A percentile compares a stretch with the other conserved stretches of the same genome.
Conservation (phyloP, 164 flowering plant genomes). For the Macadamia tetraphylla region DNA sequence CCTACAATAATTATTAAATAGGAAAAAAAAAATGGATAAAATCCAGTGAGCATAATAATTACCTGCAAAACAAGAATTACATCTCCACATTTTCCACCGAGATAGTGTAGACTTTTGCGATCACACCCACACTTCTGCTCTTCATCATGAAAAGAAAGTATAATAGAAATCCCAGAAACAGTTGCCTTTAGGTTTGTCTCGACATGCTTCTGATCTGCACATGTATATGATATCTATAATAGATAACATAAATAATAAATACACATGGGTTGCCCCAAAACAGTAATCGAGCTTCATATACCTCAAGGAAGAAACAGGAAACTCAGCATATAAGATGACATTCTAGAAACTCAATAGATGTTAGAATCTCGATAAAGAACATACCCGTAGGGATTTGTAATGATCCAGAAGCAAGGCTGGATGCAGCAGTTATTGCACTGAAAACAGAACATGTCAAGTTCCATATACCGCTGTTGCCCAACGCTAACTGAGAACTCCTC, state of each 20-base stretch:
- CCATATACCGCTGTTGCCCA: conserved; percentile 87
- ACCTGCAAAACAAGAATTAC: conserved; percentile 63
- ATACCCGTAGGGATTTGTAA: conserved; percentile 64
- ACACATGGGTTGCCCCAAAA: too few species aligned
- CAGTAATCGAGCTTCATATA: background rate
- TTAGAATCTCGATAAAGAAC: conserved; percentile 10
- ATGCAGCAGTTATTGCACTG: conserved; percentile 90
- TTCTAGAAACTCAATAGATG: background rate
- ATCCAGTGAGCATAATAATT: conserved; percentile 12
- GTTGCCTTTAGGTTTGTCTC: conserved; percentile 66
- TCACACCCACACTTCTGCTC: conserved; percentile 21
- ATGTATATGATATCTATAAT: conserved; percentile 5
- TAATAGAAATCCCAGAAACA: conserved; percentile 52
- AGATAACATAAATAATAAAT: background rate
- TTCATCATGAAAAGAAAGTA: conserved; percentile 63
- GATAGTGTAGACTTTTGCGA: conserved; percentile 30
- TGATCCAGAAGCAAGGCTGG: conserved; percentile 91
- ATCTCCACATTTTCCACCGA: conserved; percentile 47
- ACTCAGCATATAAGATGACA: background rate
- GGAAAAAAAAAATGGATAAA: background rate
- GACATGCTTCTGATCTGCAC: conserved; percentile 73
- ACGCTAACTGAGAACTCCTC: conserved; percentile 71
- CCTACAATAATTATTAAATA: background rate
- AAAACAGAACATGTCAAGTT: conserved; percentile 95
- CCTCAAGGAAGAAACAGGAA: background rate